phyloP scores from a whole-genome alignment of 768 basidiomycete species.

The Lactarius quietus region DNA sequence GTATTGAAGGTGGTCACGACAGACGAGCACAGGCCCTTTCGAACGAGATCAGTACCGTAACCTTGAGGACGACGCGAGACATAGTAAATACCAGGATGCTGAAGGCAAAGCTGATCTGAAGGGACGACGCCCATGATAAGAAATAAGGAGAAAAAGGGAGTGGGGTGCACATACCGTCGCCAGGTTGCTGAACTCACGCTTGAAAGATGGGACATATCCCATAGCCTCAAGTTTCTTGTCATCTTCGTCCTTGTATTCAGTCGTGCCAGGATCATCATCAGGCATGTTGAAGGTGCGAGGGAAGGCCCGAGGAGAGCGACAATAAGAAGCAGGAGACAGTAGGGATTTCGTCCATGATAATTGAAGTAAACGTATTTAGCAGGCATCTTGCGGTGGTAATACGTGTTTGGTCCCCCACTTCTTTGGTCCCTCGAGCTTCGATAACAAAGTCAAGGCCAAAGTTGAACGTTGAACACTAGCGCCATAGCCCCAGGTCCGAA shows the following conservation, averaged over 20 bases:
- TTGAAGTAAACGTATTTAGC: not conserved
- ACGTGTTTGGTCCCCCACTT: not conserved
- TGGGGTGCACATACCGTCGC: conserved; percentile 52
- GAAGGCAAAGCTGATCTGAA: conserved; percentile 69
- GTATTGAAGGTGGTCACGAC: conserved; percentile 79
- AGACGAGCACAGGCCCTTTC: conserved; percentile 68
- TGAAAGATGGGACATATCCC: conserved; percentile 77
- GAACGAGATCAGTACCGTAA: conserved; percentile 4
- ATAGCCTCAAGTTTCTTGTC: conserved; percentile 61
- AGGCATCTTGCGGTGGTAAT: not conserved
- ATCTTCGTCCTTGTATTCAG: conserved; percentile 40
- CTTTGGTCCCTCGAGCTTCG: not conserved
- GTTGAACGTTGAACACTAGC: not conserved
- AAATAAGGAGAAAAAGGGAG: not conserved
- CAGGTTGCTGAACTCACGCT: conserved; percentile 79
- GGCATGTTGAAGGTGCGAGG: conserved; percentile 7
- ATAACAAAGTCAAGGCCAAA: not conserved
- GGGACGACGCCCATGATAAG: not conserved
- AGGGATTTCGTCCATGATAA: not conserved
- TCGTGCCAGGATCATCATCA: not conserved
- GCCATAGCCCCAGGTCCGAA: not conserved
- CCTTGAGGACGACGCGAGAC: not conserved
- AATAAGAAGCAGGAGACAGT: not conserved
- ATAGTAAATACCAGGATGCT: conserved; percentile 58
- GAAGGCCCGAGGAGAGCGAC: not conserved